These are phyloP conservation scores for Ceratocystiopsis brevicomis DNA, from an alignment of 2,329 filamentous ascomycete genomes.

Conservation along the genomic window DNA sequence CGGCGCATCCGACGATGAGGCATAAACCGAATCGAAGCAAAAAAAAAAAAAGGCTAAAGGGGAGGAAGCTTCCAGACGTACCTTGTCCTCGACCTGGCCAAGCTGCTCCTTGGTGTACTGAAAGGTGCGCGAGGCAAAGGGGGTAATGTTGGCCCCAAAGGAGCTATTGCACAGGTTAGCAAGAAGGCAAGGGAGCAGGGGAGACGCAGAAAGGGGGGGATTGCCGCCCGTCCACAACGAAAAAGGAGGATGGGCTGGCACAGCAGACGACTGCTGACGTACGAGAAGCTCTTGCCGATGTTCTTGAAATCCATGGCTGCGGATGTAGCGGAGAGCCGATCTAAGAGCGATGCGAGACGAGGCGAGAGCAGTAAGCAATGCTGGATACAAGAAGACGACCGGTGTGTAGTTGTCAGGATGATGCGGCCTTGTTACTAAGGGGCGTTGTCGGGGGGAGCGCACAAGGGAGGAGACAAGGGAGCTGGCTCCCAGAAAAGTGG, in stretches of 20 bases:
- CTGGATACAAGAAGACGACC: no score
- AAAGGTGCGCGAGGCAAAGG: conserved; percentile 82
- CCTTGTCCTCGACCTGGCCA: conserved; percentile 87
- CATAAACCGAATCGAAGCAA: no score
- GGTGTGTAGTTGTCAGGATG: no score
- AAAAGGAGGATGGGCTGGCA: neutral
- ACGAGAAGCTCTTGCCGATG: conserved; percentile 38
- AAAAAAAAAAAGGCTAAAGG: neutral
- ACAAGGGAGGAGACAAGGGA: no score
- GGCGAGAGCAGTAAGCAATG: neutral
- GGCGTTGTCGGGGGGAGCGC: no score
- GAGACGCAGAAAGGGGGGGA: neutral
- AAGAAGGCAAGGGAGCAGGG: neutral
- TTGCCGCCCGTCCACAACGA: neutral
- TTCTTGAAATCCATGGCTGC: conserved; percentile 39
- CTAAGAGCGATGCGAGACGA: neutral
- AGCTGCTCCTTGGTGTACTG: conserved; percentile 98
- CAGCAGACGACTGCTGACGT: conserved; percentile 12
- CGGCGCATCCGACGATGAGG: no score
- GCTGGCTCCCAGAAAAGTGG: no score
- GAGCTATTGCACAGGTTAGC: neutral
- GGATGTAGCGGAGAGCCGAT: neutral
- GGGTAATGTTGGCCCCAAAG: conserved; percentile 65
- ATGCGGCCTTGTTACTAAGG: no score
- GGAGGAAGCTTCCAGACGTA: conserved; percentile 16